Percentiles rank a stretch among this genome's conserved stretches.
phyloP scores from a whole-genome alignment of 768 basidiomycete species.

The Mycena pura region DNA sequence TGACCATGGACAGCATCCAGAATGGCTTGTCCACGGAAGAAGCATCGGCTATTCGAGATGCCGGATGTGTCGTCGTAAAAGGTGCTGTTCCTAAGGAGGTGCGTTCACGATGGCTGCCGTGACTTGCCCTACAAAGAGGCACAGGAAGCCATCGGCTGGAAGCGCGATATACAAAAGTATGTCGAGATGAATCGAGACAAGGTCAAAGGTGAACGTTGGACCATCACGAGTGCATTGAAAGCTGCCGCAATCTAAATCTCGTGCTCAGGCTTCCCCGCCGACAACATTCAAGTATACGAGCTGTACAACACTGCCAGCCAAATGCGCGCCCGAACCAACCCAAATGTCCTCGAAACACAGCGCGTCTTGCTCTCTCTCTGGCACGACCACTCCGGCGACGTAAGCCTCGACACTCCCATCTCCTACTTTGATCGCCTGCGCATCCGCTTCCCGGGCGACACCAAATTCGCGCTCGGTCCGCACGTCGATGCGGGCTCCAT shows the following conservation, averaged over 20 bases:
- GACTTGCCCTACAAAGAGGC: too few species aligned
- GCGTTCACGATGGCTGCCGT: slow-evolving; percentile 31
- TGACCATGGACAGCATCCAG: slow-evolving; percentile 52
- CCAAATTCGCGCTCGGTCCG: slow-evolving; percentile 69
- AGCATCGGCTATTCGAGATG: slow-evolving; percentile 50
- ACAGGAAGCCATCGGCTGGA: slow-evolving; percentile 69
- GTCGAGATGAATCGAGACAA: slow-evolving; percentile 51
- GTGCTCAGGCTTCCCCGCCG: slow-evolving; percentile 63
- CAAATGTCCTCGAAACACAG: slow-evolving; percentile 62
- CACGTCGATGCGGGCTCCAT: slow-evolving; percentile 61
- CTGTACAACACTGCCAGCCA: slow-evolving; percentile 74
- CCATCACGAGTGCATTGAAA: too few species aligned
- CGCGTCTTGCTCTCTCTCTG: slow-evolving; percentile 63
- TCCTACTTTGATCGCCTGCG: slow-evolving; percentile 80
- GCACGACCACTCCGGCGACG: slow-evolving; percentile 51
- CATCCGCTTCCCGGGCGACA: slow-evolving; percentile 75
- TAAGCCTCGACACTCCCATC: slow-evolving; percentile 64
- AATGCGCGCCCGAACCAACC: slow-evolving; percentile 72
- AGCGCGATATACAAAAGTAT: slow-evolving; percentile 59
- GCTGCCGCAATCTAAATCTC: background rate
- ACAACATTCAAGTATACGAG: slow-evolving; percentile 76
- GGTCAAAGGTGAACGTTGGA: slow-evolving; percentile 56
- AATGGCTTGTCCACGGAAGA: slow-evolving; percentile 55
- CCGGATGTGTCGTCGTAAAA: slow-evolving; percentile 63
- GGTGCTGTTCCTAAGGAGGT: slow-evolving; percentile 64